Evolutionary conservation across 805 yeast genomes (phyloP).

Genomic region (Wickerhamiella alocasiicola): DNA sequence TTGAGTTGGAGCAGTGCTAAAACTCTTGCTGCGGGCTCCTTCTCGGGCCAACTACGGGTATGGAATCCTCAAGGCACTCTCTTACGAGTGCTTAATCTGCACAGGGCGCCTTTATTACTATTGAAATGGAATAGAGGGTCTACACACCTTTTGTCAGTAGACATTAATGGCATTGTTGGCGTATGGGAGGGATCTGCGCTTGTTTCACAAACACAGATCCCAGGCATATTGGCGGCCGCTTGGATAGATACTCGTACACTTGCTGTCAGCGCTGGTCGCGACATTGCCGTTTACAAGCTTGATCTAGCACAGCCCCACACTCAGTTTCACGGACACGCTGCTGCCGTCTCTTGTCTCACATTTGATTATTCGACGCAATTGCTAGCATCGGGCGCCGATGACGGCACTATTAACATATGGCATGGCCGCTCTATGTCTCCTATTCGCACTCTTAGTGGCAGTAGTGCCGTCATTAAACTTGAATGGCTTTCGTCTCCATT

Average conservation of each 20-base stretch:
- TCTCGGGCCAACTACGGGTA: conserved; percentile 61
- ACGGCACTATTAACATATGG: conserved; percentile 64
- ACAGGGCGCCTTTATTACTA: conserved; percentile 40
- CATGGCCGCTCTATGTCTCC: conserved; percentile 39
- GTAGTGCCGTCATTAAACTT: conserved; percentile 22
- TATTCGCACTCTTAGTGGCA: conserved; percentile 18
- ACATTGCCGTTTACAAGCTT: conserved; percentile 44
- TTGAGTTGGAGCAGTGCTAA: conserved; percentile 20
- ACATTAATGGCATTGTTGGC: conserved; percentile 39
- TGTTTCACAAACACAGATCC: conserved; percentile 14
- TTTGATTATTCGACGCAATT: conserved; percentile 43
- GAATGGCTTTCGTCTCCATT: conserved; percentile 13
- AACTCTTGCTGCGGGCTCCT: conserved; percentile 48
- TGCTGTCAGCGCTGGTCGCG: conserved; percentile 47
- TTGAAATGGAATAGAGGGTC: conserved; percentile 52
- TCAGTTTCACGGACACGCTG: conserved; percentile 50
- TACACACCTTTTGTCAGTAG: conserved; percentile 45
- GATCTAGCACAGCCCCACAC: conserved; percentile 39
- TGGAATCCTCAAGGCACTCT: conserved; percentile 66
- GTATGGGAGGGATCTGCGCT: conserved; percentile 52
- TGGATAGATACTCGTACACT: conserved; percentile 65
- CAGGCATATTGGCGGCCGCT: conserved; percentile 24
- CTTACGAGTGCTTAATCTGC: conserved; percentile 39
- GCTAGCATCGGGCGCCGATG: conserved; percentile 69
- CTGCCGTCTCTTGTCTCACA: conserved; percentile 41